A percentile compares a stretch with the other conserved stretches of the same genome.
These are phyloP conservation scores for Vitis hybrid DNA, from an alignment of 177 flowering plant genomes.

Conservation along the genomic window DNA sequence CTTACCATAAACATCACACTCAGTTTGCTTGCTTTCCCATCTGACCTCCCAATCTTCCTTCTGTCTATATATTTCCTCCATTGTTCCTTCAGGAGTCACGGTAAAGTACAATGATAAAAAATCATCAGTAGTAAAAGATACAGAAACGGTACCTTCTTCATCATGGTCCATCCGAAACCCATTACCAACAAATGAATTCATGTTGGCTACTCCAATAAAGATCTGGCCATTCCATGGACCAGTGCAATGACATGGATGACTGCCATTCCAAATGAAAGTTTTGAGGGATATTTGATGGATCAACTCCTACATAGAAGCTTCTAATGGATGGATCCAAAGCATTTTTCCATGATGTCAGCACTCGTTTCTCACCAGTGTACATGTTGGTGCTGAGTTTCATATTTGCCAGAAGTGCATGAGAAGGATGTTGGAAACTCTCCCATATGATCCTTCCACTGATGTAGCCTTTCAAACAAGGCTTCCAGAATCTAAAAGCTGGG, in stretches of 20 bases:
- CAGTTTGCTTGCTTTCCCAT: too few relatives aligned
- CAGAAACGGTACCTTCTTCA: too few relatives aligned
- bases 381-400: conserved; percentile 13
- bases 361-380: conserved; percentile 10
- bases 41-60: too few relatives aligned
- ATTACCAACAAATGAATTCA: neutral
- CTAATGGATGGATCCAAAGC: conserved; percentile 27
- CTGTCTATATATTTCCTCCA: too few relatives aligned
- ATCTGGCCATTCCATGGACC: conserved; percentile 30
- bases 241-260: conserved; percentile 10
- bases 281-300: conserved; percentile 7
- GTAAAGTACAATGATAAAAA: too few relatives aligned
- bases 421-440: too few relatives aligned
- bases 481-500: too few relatives aligned
- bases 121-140: too few relatives aligned
- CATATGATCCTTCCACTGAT: too few relatives aligned
- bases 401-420: conserved; percentile 8
- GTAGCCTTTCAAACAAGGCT: too few relatives aligned
- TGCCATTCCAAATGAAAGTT: conserved; percentile 19
- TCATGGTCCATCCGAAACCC: conserved; percentile 6
- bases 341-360: conserved; percentile 30
- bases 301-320: conserved; percentile 17
- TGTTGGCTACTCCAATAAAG: conserved; percentile 15
- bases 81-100: too few relatives aligned
- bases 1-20: conserved; percentile 3